Conservation (phyloP, 257 asterid genomes). For the Euphrasia confusa region DNA sequence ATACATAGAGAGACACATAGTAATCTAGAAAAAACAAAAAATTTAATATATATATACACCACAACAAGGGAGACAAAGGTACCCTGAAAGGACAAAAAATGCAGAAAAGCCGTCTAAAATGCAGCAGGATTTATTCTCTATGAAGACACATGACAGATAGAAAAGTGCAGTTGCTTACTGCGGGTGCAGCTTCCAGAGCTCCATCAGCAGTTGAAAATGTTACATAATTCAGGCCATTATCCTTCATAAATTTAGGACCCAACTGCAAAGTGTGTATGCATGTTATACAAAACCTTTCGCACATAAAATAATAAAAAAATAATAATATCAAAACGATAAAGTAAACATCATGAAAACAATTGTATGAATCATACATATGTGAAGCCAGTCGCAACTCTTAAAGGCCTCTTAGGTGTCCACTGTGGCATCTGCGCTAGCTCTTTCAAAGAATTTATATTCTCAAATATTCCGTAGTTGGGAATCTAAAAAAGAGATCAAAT, state of each 20-base stretch:
- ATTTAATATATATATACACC: neutral
- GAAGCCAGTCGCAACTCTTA: constrained; percentile 97
- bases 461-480: constrained; percentile 95
- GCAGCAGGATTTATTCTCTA: constrained; percentile 9
- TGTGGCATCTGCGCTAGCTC: constrained; percentile 93
- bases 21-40: constrained; percentile 3
- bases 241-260: constrained; percentile 88
- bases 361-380: constrained; percentile 52
- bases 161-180: constrained; percentile 41
- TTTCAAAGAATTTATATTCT: constrained; percentile 76
- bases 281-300: constrained; percentile 13
- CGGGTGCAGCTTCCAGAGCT: constrained; percentile 98
- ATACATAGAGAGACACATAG: neutral
- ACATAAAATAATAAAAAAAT: neutral
- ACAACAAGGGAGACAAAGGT: neutral
- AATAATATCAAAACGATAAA: constrained; percentile 13
- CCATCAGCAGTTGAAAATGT: constrained; percentile 95
- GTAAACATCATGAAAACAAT: constrained; percentile 7
- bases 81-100: neutral
- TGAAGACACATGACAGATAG: constrained; percentile 8
- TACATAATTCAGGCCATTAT: constrained; percentile 68
- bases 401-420: constrained; percentile 91
- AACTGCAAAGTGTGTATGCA: constrained; percentile 44
- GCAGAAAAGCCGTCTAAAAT: neutral
- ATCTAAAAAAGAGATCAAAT: constrained; percentile 41